phyloP scores from a whole-genome alignment of 2,329 filamentous ascomycete genomes.

The Scedosporium boydii region DNA sequence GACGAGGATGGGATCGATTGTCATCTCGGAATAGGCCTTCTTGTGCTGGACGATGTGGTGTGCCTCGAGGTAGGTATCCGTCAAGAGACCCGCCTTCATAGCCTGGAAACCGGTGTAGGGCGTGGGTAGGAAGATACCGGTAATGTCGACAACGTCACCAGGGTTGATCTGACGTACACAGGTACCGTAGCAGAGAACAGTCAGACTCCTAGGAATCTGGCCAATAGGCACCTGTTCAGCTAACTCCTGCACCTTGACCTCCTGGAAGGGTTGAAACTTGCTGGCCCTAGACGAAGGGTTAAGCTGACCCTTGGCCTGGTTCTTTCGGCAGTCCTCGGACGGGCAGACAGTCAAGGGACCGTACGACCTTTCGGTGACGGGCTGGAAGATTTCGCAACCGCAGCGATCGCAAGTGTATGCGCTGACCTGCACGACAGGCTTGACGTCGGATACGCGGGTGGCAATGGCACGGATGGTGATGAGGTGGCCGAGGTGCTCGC shows the following conservation, averaged over 20 bases:
- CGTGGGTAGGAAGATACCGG: constrained; percentile 91
- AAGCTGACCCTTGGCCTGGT: constrained; percentile 87
- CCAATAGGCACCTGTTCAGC: constrained; percentile 98
- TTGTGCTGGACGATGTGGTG: constrained; percentile 94
- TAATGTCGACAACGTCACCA: constrained; percentile 87
- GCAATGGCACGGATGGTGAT: constrained; percentile 93
- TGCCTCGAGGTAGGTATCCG: constrained; percentile 93
- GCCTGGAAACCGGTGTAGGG: constrained; percentile 99
- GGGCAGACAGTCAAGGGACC: constrained; percentile 79
- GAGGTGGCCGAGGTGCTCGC: constrained; percentile 83
- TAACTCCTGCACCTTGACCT: constrained; percentile 97
- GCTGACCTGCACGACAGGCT: constrained; percentile 94
- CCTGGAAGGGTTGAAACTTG: constrained; percentile 95
- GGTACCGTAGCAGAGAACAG: constrained; percentile 79
- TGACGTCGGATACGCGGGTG: constrained; percentile 93
- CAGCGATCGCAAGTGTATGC: constrained; percentile 97
- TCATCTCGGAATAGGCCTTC: constrained; percentile 91
- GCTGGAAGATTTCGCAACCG: constrained; percentile 95
- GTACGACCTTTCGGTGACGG: constrained; percentile 83
- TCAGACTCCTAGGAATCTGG: constrained; percentile 88
- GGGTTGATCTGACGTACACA: constrained; percentile 82
- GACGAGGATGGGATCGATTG: constrained; percentile 69
- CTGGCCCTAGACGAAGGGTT: constrained; percentile 92
- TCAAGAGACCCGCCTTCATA: constrained; percentile 90
- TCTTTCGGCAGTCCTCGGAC: constrained; percentile 79